Base-by-base conservation (phyloP, 2,329 filamentous ascomycete genomes). In the Didymella keratinophila region DNA sequence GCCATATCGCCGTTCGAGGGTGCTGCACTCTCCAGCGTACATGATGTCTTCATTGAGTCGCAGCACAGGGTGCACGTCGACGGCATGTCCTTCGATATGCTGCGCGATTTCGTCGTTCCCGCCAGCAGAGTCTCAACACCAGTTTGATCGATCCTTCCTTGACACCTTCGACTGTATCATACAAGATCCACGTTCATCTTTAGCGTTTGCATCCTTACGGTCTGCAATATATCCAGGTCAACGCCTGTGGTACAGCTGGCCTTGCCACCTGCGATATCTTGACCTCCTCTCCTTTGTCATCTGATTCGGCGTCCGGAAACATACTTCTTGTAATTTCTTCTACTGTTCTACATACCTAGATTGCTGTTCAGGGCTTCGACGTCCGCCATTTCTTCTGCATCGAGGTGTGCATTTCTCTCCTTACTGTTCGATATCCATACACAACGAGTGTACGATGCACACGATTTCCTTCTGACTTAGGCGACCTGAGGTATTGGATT, bases 61-160 rank as follows among this genome's bases (percentile, higher is more conserved):
- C 71, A 74, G 27, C 71, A 74, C 3, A 60, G 71, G 12, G 68
- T 77, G 14, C 62, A 66, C 11, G 69, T 76, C 23, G 73, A 77
- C 42, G 74, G 74, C 46, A 67, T 76, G 66, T 71, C 72, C 0
- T 76, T 77, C 45, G 74, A 77, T 50, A 71, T 77, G 65, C 46
- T 74, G 5, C 58, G 66, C 44, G 69, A 74, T 54, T 67, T 75
- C 14, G 58, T 64, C 18, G 60, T 68, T 43, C 65, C 73, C 0
- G 34, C 32, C 27, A 66, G 61, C 14, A 52, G 62, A 47, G 53
- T 70, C 7, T 60, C 58, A 16, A 76, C 72, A 39, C 71, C 71
- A 8, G 72, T 68, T 52, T 74, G 61, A 59, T 2, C 25, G 12
- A 18, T 16, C 14, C 3, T 48, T 47, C 49, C 34, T 52, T 42